Base-by-base conservation (phyloP, 345 rosid species). In the Gossypium anomalum region DNA sequence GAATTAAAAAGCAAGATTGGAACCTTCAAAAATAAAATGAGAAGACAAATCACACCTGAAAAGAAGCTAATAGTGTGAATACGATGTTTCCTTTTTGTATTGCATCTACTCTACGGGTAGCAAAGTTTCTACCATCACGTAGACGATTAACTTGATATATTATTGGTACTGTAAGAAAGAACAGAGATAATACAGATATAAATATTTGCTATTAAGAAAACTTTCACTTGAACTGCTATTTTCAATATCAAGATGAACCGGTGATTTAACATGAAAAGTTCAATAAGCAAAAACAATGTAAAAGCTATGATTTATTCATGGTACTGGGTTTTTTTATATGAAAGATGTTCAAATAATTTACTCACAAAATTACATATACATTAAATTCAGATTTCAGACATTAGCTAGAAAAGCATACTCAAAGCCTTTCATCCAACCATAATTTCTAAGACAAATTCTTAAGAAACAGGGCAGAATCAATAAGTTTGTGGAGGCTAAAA, bases 121-220 rank as follows among this genome's bases (percentile, higher is more conserved):
- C 97, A 83, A 95, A 95, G 83, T 81, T 91, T 80, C 86, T 91
- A 57, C 98, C 99, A 80, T 95, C 97, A 44, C 97, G 97, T 80
- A 95, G 72, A 16, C 97, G 94, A 61, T 86, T 85, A 79, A 90
- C 98, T 79, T 85, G 77, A 74, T 93, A 92, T 51, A 90, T 80
- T 77, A 91, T 90, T 74, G 99, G 99, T 62, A 90, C 97, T 95
- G 84, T 82, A 85, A 79, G 65, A 80, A 67, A 55, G 51, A 85
- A 81, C 65, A 80, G 72, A 55, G 51, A 41, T 10, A 0, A 70
- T 41, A 64, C 69, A 62, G 38, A 48, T 63, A 51, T 74, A 62
- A 49, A 52, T 62, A 52, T 41, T 66, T 11, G 19, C 61, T 23
- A 47, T 41, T 12, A 69, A 29, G 6, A 69, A 69, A 19, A 16